Evolutionary conservation across 2,329 filamentous ascomycete genomes (phyloP), one percentile per base, ranked within the genome.

Genomic region (Metarhizium guizhouense): DNA sequence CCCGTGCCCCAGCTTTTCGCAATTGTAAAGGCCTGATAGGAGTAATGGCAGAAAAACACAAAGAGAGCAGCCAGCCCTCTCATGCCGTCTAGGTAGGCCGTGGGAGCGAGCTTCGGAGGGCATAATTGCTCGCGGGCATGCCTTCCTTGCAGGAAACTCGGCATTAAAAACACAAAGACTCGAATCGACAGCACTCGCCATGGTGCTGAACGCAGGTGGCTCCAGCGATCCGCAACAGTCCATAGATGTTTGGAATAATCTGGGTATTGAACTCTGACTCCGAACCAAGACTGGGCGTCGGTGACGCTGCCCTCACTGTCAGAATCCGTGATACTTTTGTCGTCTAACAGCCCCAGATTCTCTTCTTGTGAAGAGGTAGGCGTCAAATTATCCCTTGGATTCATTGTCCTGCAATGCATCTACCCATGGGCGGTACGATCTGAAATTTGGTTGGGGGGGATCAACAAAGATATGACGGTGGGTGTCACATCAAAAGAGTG

Each of bases 71-170:
- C 80, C 13, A 82, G 65, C 14, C 80, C 80, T 58, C 80, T 75
- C 72, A 83, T 77, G 57, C 80, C 80, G 61, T 83, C 80, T 50
- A 83, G 77, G 61, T 83, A 82, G 7, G 80, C 74, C 8, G 80
- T 83, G 16, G 80, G 79, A 40, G 72, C 65, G n/a, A 77, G 67
- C 51, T 72, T 73, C 29, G 72, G 66, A 4, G 70, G 65, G n/a
- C 70, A 70, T 52, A 69, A 68, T 51, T 72, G 68, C 54, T 76
- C 72, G 43, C 73, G 67, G 38, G 69, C 69, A 56, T 74, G 65
- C 32, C 72, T 71, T 51, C 72, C 70, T 52, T 79, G 76, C 49
- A 80, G 60, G 60, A 81, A 81, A 65, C 74, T 78, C n/a, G 79
- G 79, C n/a, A 78, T 64, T 16, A 81, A 65, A 62, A 80, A 80